A percentile compares a stretch with the other conserved stretches of the same genome.
Conservation (phyloP, 2,329 filamentous ascomycete species). For the Nectriaceae sp. region DNA sequence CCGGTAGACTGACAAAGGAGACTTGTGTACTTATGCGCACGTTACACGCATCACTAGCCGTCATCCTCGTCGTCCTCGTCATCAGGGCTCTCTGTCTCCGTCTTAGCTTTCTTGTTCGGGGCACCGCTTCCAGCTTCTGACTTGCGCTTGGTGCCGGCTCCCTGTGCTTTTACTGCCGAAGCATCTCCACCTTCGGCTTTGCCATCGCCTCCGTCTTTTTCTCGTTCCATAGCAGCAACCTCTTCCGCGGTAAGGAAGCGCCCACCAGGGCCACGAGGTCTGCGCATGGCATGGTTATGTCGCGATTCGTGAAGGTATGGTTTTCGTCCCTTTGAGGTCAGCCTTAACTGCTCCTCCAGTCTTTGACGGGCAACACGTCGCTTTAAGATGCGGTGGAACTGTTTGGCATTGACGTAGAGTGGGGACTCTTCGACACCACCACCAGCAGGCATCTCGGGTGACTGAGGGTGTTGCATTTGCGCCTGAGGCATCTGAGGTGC, state of each 20-base stretch:
- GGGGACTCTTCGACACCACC: constrained; percentile 84
- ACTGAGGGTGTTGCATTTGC: constrained; percentile 70
- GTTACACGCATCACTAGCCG: constrained; percentile 33
- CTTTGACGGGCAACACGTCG: constrained; percentile 89
- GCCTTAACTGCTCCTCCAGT: constrained; percentile 85
- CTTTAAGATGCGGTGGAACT: constrained; percentile 97
- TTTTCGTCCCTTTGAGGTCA: constrained; percentile 94
- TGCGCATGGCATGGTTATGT: constrained; percentile 97
- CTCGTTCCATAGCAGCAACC: constrained; percentile 83
- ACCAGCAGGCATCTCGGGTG: constrained; percentile 74
- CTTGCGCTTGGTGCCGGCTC: constrained; percentile 59
- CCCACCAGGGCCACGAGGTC: constrained; percentile 89
- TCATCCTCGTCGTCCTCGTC: constrained; percentile 48
- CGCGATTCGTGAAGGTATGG: constrained; percentile 96
- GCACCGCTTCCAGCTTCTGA: constrained; percentile 51
- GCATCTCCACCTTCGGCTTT: constrained; percentile 33
- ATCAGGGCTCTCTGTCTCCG: constrained; percentile 45
- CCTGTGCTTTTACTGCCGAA: constrained; percentile 24
- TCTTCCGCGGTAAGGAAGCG: constrained; percentile 96
- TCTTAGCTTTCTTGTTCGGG: constrained; percentile 59
- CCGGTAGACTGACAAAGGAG: constrained; percentile 28
- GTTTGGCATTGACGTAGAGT: constrained; percentile 96
- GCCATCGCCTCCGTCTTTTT: constrained; percentile 43
- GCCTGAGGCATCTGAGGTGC: constrained; percentile 63
- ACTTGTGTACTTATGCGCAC: constrained; percentile 1